Evolutionary conservation across 1,284 basidiomycete species (phyloP), one percentile per base, ranked within the genome.

Genomic region (Golubevia pallescens): DNA sequence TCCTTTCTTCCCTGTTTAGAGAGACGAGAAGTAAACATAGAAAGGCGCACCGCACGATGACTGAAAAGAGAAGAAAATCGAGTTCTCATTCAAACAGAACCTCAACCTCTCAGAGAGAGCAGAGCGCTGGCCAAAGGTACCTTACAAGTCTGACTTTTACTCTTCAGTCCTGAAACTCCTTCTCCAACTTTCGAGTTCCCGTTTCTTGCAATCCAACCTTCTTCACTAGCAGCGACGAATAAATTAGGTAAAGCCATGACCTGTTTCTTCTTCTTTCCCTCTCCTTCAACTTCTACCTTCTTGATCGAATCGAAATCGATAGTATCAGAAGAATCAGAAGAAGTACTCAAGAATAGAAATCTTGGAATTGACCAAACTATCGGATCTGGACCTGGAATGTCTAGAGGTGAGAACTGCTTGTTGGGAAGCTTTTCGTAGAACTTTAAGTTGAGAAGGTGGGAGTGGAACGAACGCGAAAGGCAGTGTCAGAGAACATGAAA

Each of bases 231-330:
- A 3, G 72, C 74, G 14, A 77, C 57, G 52, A 77, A 77, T 38
- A 77, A 54, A 42, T 77, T 77, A 3, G 74, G 74, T 53, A 77
- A 57, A 1, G 74, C 74, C 66, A 77, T 70, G 4, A 77, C 74
- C 19, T 72, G 60, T 48, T 21, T 23, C 10, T n/a, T 32, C 57
- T 10, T 28, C 57, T 5, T 55, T 64, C 3, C 3, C 20, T 58
- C 62, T 38, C 32, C 23, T n/a, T 3, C 57, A 23, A 32, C 42
- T 23, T 62, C 32, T 51, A 52, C 52, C n/a, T 16, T 48, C n/a
- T 16, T 24, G 13, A 24, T 60, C 10, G 6, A 28, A n/a, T 24
- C 52, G 6, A 34, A 28, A 53, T n/a, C 8, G 60, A 10, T 55
- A 38, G 21, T 32, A 19, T 57, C 61, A 64, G 52, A 65, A 58